Conservation (phyloP, 202 grass and related monocot genomes). For the Digitaria exilis region DNA sequence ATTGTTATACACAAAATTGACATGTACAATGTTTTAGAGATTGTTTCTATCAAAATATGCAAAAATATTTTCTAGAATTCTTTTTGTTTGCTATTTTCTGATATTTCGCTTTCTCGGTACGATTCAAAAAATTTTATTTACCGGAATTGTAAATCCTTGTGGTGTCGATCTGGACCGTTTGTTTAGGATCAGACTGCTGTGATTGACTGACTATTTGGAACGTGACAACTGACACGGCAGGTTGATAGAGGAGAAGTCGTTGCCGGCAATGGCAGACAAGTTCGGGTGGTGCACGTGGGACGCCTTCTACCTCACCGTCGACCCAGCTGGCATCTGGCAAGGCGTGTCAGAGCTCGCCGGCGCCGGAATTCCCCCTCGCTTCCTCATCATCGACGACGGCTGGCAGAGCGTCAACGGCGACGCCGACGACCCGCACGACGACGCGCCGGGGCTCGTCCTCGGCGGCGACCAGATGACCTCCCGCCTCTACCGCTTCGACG, state of each 20-base stretch:
- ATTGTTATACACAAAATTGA: no score
- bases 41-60: no score
- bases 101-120: no score
- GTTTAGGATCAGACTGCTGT: no score
- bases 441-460: slow-evolving; percentile 42
- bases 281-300: neutral
- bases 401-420: slow-evolving; percentile 62
- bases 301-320: neutral
- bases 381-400: slow-evolving; percentile 56
- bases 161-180: no score
- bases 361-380: slow-evolving; percentile 23
- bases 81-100: no score
- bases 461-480: slow-evolving; percentile 61
- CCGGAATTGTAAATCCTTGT: no score
- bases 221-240: no score
- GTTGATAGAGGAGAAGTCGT: neutral
- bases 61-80: no score
- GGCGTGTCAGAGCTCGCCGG: neutral
- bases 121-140: no score
- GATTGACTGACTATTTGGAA: no score
- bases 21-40: no score
- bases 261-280: neutral
- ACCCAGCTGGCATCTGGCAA: neutral
- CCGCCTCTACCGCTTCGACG: slow-evolving; percentile 48
- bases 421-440: neutral